phyloP scores from a whole-genome alignment of 306 rosid genomes.

The Albizia julibrissin region DNA sequence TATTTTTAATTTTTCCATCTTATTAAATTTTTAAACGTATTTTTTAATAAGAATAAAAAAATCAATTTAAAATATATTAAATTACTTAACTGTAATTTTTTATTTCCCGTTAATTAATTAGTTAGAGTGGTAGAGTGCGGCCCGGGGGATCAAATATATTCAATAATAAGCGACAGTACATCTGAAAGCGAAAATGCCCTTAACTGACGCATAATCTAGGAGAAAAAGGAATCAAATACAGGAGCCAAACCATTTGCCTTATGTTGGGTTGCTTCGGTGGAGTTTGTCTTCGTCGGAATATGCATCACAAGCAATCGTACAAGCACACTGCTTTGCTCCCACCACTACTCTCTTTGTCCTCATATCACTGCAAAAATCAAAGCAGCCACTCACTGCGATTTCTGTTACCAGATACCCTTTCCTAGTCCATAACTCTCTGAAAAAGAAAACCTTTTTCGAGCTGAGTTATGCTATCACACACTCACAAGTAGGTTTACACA shows the following conservation, averaged over 20 bases:
- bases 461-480: neutral
- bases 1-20: too few relatives aligned
- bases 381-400: neutral
- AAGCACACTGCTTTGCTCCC: neutral
- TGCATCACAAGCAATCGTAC: neutral
- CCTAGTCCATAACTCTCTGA: neutral
- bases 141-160: too few relatives aligned
- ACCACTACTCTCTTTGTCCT: neutral
- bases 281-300: neutral
- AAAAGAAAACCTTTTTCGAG: neutral
- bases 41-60: too few relatives aligned
- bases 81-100: too few relatives aligned
- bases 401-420: neutral
- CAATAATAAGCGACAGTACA: too few relatives aligned
- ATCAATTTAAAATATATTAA: too few relatives aligned
- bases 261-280: neutral
- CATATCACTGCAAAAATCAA: neutral
- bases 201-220: too few relatives aligned
- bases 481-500: neutral
- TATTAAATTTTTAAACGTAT: too few relatives aligned
- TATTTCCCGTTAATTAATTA: too few relatives aligned
- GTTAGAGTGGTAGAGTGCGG: too few relatives aligned
- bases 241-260: neutral
- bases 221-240: neutral
- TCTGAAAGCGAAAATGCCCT: too few relatives aligned